Base-by-base conservation (phyloP, 2,329 filamentous ascomycete species). In the Neoascochyta sp. region DNA sequence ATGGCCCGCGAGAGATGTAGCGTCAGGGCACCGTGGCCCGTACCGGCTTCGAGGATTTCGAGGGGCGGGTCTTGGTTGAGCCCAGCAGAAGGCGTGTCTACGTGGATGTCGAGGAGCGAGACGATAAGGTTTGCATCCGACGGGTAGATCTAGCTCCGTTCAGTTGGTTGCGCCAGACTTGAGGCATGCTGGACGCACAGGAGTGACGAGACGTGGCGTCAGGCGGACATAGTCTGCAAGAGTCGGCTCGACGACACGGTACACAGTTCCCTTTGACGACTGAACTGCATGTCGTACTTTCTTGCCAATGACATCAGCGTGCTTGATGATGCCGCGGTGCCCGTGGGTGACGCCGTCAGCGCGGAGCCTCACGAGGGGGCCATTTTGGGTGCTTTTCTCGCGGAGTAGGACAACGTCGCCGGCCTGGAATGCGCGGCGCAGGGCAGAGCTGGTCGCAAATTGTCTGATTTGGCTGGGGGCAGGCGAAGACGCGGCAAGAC, bases 41-140 rank as follows among this genome's bases (percentile, higher is more conserved):
- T 92, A 10, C 86, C 86, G 25, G 85, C 85, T 62, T 92, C 86
- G 29, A 92, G 79, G 24, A 92, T 84, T 54, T 90, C 83, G 9
- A 89, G 60, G 0, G 72, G 75, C 7, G 51, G 67, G 60, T 28
- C 39, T 21, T 32, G 34, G 33, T 12, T 38, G 19, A 64, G 57
- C 5, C 62, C 64, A 52, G 20, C 50, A 43, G 16, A 64, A 9
- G 49, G 46, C 3, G 47, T 50, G 47, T 49, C 65, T 16, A 78
- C 74, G 55, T 90, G 80, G 24, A 92, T 70, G 56, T 92, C 85
- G 13, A 93, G 73, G 14, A 89, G 69, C 1, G 78, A 83, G 20
- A 87, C 80, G 29, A 92, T 89, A 17, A 84, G 66, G 43, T 75
- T 81, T 11, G 84, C 82, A 62, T 90, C 86, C 35, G 78, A 74